Evolutionary conservation across 768 basidiomycete genomes (phyloP).

Genomic region (Hericium erinaceus): DNA sequence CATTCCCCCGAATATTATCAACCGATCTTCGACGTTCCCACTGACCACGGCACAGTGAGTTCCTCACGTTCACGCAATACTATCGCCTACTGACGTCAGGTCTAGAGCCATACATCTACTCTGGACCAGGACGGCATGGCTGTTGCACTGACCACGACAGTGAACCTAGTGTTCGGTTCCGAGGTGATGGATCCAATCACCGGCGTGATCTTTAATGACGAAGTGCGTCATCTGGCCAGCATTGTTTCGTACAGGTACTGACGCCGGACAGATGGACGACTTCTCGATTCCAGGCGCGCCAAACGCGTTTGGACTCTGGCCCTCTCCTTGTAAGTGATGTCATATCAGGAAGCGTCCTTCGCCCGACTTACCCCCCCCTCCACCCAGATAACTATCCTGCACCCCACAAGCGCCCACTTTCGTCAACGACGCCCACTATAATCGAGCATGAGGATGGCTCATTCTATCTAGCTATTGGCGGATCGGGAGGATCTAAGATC

Average conservation of each 20-base stretch:
- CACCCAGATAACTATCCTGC: conserved; percentile 77
- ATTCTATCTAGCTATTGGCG: conserved; percentile 69
- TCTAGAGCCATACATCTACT: conserved; percentile 75
- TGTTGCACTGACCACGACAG: conserved; percentile 77
- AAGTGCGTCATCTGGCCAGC: conserved; percentile 32
- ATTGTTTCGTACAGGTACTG: not conserved
- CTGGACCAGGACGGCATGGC: conserved; percentile 84
- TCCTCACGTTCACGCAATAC: not conserved
- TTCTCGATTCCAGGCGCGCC: conserved; percentile 81
- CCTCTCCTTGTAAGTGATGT: conserved; percentile 53
- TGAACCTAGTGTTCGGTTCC: conserved; percentile 87
- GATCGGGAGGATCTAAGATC: conserved; percentile 82
- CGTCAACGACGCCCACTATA: conserved; percentile 76
- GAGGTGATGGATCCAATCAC: conserved; percentile 80
- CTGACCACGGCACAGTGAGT: conserved; percentile 79
- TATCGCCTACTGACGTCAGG: not conserved
- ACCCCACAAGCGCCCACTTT: conserved; percentile 82
- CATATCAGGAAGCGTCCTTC: not conserved
- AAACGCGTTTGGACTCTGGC: conserved; percentile 75
- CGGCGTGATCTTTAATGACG: conserved; percentile 85
- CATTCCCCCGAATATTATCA: conserved; percentile 79
- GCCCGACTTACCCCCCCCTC: conserved; percentile 1
- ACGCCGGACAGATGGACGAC: conserved; percentile 64
- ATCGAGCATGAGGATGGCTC: conserved; percentile 68
- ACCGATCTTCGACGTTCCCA: conserved; percentile 65